These are phyloP conservation scores for Trypanosoma boissoni DNA, from an alignment of 208 protist species.

Conservation along the genomic window DNA sequence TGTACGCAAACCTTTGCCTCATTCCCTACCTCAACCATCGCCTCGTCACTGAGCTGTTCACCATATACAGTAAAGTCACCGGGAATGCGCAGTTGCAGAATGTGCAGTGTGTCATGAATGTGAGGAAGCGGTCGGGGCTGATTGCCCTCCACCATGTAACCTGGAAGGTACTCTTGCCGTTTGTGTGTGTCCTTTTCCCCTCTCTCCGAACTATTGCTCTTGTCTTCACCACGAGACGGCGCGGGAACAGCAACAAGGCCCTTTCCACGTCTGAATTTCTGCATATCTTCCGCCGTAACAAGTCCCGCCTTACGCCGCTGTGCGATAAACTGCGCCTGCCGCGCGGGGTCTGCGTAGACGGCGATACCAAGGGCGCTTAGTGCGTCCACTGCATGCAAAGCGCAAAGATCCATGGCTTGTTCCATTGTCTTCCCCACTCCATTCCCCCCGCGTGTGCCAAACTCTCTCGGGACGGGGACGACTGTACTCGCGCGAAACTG, in stretches of 20 bases:
- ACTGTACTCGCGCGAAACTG: slow-evolving; percentile 72
- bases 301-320: slow-evolving; percentile 32
- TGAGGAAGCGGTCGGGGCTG: slow-evolving; percentile 47
- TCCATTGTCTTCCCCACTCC: slow-evolving; percentile 47
- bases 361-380: slow-evolving; percentile 51
- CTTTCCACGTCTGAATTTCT: slow-evolving; percentile 24
- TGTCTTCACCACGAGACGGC: slow-evolving; percentile 10
- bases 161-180: slow-evolving; percentile 43
- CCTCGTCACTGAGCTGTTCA: slow-evolving; percentile 23
- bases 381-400: slow-evolving; percentile 71
- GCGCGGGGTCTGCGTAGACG: slow-evolving; percentile 38
- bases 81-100: slow-evolving; percentile 51
- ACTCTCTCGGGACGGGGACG: slow-evolving; percentile 51
- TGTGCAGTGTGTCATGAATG: slow-evolving; percentile 39
- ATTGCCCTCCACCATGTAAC: slow-evolving; percentile 61
- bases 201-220: neutral
- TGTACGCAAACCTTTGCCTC: slow-evolving; percentile 48
- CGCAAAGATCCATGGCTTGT: slow-evolving; percentile 61
- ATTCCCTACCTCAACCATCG: slow-evolving; percentile 45
- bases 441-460: slow-evolving; percentile 67
- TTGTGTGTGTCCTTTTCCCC: slow-evolving; percentile 1
- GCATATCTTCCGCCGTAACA: slow-evolving; percentile 31
- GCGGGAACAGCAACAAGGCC: slow-evolving; percentile 29
- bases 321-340: slow-evolving; percentile 44
- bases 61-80: slow-evolving; percentile 70